Base-by-base conservation (phyloP, 495 filamentous ascomycete species). In the Trichoderma virens region DNA sequence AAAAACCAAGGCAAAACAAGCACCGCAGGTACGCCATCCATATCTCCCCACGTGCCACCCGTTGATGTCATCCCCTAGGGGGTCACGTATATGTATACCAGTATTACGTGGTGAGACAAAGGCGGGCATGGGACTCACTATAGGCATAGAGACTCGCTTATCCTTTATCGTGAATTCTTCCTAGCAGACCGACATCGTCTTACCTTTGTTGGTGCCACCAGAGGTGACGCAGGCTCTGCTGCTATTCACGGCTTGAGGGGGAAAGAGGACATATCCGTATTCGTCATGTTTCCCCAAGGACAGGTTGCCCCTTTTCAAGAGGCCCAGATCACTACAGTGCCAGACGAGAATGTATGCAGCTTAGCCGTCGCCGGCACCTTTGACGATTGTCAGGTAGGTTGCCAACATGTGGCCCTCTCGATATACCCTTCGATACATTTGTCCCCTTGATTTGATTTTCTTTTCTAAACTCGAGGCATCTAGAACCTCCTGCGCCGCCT, bases 161-260 rank as follows among this genome's bases (percentile, higher is more conserved):
- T 45, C n/a, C 41, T 45, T 45, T 45, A 45, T 18, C 20, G 35
- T 34, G 6, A 54, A 62, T 20, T 62, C 62, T 27, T 56, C 64
- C 23, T 35, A 14, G 20, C 35, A 70, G 84, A 92, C 65, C 80
- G 91, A 69, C 86, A 97, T 68, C 93, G 96, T 71, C 79, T 97
- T 61, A 94, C 91, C 0, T 91, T 96, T n/a, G 84, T 97, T 66
- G 92, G 94, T 20, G 93, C 93, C 4, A 98, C 94, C 3, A 91
- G 86, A 72, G 94, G 93, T 60, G 94, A 98, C 70, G 97, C 94
- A 61, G 94, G 94, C 0, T 93, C 90, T 5, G 94, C 94, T 2
- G 94, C 93, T n/a, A 97, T 98, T 67, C 96, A 97, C 72, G 94
- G 94, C n/a, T 82, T 98, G 9, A 79, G 93, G 16, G 91, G 91